Conservation (phyloP, 257 asterid genomes). For the Cynanchum wilfordii region DNA sequence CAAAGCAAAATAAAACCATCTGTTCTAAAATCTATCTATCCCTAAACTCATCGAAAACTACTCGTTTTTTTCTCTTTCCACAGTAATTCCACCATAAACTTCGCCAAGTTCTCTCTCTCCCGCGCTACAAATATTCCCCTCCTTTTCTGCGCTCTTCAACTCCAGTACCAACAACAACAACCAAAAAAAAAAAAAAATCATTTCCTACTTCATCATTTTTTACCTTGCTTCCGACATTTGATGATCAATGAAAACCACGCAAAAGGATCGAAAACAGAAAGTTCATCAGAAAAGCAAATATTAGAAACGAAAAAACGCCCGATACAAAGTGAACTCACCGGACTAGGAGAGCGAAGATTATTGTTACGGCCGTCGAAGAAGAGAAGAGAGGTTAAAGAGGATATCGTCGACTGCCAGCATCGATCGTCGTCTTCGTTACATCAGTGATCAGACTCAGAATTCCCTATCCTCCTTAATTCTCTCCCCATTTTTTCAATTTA, state of each 20-base stretch:
- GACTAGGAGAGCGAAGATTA: not conserved
- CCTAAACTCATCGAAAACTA: not conserved
- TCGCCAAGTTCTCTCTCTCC: not conserved
- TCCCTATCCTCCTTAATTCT: not conserved
- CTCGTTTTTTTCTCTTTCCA: not conserved
- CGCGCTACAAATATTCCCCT: not conserved
- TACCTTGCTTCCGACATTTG: not conserved
- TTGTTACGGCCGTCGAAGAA: not conserved
- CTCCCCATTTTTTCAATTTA: not conserved
- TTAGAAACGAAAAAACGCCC: too few relatives aligned
- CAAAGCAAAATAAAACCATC: not conserved
- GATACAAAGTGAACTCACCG: slow-evolving; percentile 7
- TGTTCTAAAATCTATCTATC: not conserved
- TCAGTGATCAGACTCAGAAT: not conserved
- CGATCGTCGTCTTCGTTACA: slow-evolving; percentile 11
- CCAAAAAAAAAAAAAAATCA: not conserved
- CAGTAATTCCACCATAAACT: not conserved
- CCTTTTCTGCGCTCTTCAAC: not conserved
- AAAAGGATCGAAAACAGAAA: not conserved
- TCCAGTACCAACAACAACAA: not conserved
- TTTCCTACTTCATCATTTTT: not conserved
- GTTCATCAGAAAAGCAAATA: not conserved
- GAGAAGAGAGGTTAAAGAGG: not conserved
- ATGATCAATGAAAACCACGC: not conserved
- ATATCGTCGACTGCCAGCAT: slow-evolving; percentile 3